phyloP scores from a whole-genome alignment of 2,329 filamentous ascomycete species.

The Aspergillus sp. region DNA sequence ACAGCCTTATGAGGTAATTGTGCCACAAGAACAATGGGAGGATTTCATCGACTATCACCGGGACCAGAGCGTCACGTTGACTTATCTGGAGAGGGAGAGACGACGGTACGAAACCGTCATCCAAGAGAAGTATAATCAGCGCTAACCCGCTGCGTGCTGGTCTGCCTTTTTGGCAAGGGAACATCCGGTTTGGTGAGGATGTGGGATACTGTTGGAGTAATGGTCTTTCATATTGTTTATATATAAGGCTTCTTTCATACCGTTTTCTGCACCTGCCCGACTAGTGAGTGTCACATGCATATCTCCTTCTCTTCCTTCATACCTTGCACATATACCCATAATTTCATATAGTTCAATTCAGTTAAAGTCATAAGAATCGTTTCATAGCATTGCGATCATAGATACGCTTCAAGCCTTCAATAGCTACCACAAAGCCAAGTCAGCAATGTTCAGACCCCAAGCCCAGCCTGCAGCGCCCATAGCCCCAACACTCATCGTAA shows the following conservation, averaged over 20 bases:
- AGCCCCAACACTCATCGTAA: slow-evolving; percentile 73
- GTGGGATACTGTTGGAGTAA: no score
- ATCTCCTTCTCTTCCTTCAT: no score
- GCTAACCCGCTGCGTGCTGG: background rate
- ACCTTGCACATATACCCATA: no score
- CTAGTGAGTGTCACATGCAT: no score
- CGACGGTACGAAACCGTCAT: background rate
- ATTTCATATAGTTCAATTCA: background rate
- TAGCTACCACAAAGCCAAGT: background rate
- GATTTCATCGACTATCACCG: slow-evolving; percentile 7
- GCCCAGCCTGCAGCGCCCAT: slow-evolving; percentile 59
- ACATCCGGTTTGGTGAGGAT: no score
- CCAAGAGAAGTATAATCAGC: background rate
- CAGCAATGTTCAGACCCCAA: slow-evolving; percentile 32
- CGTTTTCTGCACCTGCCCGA: no score
- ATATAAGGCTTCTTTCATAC: no score
- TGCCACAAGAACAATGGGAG: slow-evolving; percentile 17
- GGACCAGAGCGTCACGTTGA: slow-evolving; percentile 15
- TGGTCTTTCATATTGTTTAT: no score
- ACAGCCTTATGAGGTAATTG: slow-evolving; percentile 21
- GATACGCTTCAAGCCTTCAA: background rate
- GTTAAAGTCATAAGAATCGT: background rate
- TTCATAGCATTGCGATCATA: background rate
- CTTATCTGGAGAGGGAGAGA: slow-evolving; percentile 15
- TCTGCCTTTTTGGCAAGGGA: no score